Percentiles rank a stretch among this genome's conserved stretches.
Conservation (phyloP, 2,329 filamentous ascomycete genomes). For the Exophiala spinifera region DNA sequence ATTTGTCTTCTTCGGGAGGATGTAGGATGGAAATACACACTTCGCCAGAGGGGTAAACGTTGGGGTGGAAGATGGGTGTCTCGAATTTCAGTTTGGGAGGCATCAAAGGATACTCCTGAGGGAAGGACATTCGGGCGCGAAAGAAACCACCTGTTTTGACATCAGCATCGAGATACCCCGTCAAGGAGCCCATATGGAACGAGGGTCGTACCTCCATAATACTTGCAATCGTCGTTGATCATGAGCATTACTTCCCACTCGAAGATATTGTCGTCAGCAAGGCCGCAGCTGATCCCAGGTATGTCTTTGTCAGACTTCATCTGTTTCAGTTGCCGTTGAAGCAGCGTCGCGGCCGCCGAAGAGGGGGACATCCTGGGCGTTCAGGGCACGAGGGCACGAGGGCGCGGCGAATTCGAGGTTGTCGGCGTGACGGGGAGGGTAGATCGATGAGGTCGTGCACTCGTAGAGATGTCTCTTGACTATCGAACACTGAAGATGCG, state of each 20-base stretch:
- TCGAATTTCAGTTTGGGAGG: constrained; percentile 89
- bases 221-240: constrained; percentile 91
- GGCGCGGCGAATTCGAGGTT: not conserved
- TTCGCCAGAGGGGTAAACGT: constrained; percentile 72
- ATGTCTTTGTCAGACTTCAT: constrained; percentile 91
- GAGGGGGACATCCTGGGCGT: constrained; percentile 38
- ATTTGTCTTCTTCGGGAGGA: constrained; percentile 88
- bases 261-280: constrained; percentile 83
- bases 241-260: constrained; percentile 99
- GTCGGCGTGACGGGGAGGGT: too few relatives aligned
- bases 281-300: constrained; percentile 87
- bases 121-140: constrained; percentile 79
- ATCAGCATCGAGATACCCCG: not conserved
- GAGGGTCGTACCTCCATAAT: constrained; percentile 74
- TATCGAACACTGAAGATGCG: too few relatives aligned
- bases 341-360: constrained; percentile 65
- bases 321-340: constrained; percentile 83
- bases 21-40: constrained; percentile 98
- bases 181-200: not conserved
- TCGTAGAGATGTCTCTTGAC: too few relatives aligned
- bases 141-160: constrained; percentile 77
- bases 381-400: not conserved
- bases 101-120: constrained; percentile 77
- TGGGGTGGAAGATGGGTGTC: constrained; percentile 86
- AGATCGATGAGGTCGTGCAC: too few relatives aligned